Evolutionary conservation across 768 basidiomycete genomes (phyloP), one percentile per base, ranked within the genome.

Genomic region (Boletus tomentosulus): DNA sequence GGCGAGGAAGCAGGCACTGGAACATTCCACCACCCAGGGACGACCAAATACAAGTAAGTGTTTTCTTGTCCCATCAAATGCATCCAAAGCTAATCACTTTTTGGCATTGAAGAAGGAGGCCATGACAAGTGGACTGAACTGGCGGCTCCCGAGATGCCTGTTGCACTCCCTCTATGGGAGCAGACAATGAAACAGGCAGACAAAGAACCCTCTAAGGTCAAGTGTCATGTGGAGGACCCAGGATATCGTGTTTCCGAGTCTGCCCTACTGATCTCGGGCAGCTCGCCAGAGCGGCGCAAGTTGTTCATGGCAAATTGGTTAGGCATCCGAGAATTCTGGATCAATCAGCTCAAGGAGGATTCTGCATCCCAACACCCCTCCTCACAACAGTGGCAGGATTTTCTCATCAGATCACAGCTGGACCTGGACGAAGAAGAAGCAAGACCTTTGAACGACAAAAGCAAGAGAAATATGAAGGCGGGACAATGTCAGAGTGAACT

Each of bases 311-410:
- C 27, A 8, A 58, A 54, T 33, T 58, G 57, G 57, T 37, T 58
- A 11, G 28, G 49, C 30, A 22, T 35, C 19, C 24, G 25, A 13
- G 16, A 6, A 1, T 15, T 44, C 22, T 58, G 57, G 57, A 51
- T 58, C 7, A 39, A 37, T 10, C 15, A 4, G 7, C 49, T 58
- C 6, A 19, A 51, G 22, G 37, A 46, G 12, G 16, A 41, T 16
- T 43, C 39, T 8, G 45, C 31, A 5, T 28, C 24, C 10, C 47
- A 25, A 10, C 55, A 51, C 33, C 57, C 57, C 22, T 55, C 50
- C 1, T 53, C 46, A 16, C 53, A 58, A 27, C 37, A 46, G 38
- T 58, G 57, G 57, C n/a, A 24, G 4, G 49, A 58, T 11, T 58
- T 55, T 39, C 57, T 58, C 19, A 48, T 46, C 41, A 51, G 51